Conservation (phyloP, 2,329 filamentous ascomycete species). For the Chaetomium strumarium region DNA sequence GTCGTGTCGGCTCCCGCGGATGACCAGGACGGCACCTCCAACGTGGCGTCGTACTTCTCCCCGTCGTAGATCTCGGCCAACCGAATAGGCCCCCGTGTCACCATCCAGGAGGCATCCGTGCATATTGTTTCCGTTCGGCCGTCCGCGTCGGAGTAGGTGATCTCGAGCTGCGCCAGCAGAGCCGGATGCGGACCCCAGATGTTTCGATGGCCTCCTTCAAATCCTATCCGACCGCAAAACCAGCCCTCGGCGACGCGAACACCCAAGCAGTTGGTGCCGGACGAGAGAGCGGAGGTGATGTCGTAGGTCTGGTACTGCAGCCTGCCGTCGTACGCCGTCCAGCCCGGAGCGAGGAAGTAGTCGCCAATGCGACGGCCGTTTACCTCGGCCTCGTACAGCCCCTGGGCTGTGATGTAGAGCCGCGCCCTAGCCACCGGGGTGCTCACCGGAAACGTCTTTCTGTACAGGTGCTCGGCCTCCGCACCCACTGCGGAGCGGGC, state of each 20-base stretch:
- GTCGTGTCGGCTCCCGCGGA: neutral
- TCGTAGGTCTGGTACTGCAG: neutral
- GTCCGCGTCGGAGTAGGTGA: neutral
- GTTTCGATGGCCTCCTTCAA: neutral
- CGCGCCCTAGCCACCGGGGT: neutral
- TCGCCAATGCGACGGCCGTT: neutral
- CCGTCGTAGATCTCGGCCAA: slow-evolving; percentile 1
- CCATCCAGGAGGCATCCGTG: neutral
- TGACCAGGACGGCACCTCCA: neutral
- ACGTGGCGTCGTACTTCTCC: neutral
- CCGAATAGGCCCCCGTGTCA: neutral
- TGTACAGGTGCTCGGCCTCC: neutral
- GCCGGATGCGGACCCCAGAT: neutral
- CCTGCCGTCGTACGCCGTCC: neutral
- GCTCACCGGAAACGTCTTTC: neutral
- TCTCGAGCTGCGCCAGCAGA: neutral
- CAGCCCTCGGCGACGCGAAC: neutral
- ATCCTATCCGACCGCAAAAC: neutral
- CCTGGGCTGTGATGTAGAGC: neutral
- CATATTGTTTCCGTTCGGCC: neutral
- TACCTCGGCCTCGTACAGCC: neutral
- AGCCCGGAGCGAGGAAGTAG: neutral
- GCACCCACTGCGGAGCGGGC: neutral
- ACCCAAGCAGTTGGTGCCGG: neutral
- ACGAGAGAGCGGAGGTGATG: neutral